Evolutionary conservation across 768 basidiomycete genomes (phyloP).

Genomic region (Lentinula guzmanii): DNA sequence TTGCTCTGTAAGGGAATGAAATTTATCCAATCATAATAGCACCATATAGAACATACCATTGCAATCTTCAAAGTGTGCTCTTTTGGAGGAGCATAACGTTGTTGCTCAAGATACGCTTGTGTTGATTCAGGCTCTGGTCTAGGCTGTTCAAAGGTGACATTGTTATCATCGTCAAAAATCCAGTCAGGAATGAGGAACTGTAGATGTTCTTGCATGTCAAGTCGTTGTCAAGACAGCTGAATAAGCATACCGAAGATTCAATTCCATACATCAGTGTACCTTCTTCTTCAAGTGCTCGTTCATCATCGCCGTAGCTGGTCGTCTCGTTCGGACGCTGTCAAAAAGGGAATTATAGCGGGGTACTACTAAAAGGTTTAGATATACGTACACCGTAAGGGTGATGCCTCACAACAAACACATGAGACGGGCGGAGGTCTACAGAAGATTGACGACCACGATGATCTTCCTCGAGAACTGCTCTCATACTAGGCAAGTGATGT

Average conservation of each 20-base stretch:
- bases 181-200: conserved; percentile 3
- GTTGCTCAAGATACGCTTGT: background rate
- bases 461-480: background rate
- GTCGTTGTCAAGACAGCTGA: background rate
- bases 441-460: background rate
- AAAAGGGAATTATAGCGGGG: background rate
- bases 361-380: background rate
- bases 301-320: background rate
- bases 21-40: too few relatives aligned
- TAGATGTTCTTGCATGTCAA: background rate
- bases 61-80: background rate
- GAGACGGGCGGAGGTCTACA: background rate
- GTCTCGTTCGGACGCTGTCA: background rate
- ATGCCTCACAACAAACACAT: background rate
- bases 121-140: background rate
- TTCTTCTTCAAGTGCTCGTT: background rate
- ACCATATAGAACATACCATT: background rate
- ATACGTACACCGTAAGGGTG: background rate
- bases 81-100: background rate
- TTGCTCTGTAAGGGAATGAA: background rate
- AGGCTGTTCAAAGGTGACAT: background rate
- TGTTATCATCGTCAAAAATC: background rate
- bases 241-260: background rate
- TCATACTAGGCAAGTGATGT: background rate
- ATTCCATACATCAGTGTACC: background rate